These are phyloP conservation scores for Fusarium bulbicola DNA, from an alignment of 2,329 filamentous ascomycete species.

Conservation along the genomic window DNA sequence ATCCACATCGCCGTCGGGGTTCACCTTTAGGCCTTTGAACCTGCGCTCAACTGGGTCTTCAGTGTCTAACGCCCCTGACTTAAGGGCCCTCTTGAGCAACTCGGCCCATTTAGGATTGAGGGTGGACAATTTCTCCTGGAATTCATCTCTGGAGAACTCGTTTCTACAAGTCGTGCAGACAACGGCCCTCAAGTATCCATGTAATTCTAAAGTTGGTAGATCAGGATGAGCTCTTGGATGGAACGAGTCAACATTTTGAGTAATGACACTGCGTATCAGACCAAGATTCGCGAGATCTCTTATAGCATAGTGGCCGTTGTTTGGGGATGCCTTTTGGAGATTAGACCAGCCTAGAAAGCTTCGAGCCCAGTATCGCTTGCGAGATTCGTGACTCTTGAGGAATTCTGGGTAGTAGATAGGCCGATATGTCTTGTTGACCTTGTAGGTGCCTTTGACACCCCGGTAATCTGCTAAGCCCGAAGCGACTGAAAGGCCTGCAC, in stretches of 20 bases:
- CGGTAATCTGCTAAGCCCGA: slow-evolving; percentile 94
- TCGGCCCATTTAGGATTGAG: slow-evolving; percentile 89
- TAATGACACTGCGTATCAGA: slow-evolving; percentile 79
- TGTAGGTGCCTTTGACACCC: slow-evolving; percentile 89
- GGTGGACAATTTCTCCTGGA: slow-evolving; percentile 78
- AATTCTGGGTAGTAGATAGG: slow-evolving; percentile 97
- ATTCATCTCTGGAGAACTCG: slow-evolving; percentile 74
- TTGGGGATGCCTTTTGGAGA: slow-evolving; percentile 80
- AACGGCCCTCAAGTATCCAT: slow-evolving; percentile 86
- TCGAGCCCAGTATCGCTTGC: slow-evolving; percentile 95
- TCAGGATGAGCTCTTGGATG: slow-evolving; percentile 80
- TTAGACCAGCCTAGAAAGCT: slow-evolving; percentile 94
- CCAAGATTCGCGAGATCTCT: slow-evolving; percentile 76
- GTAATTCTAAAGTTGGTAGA: slow-evolving; percentile 82
- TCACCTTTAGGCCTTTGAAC: slow-evolving; percentile 78
- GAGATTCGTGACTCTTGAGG: slow-evolving; percentile 77
- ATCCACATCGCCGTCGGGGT: slow-evolving; percentile 95
- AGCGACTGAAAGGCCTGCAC: slow-evolving; percentile 92
- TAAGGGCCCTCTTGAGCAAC: slow-evolving; percentile 77
- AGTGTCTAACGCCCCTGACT: slow-evolving; percentile 78
- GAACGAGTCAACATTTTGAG: slow-evolving; percentile 98
- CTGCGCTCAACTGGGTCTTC: slow-evolving; percentile 77
- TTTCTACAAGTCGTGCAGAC: slow-evolving; percentile 82
- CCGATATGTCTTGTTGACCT: slow-evolving; percentile 86
- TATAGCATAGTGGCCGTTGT: slow-evolving; percentile 81